Base-by-base conservation (phyloP, 78 protist genomes). In the Goniomonas avonlea region DNA sequence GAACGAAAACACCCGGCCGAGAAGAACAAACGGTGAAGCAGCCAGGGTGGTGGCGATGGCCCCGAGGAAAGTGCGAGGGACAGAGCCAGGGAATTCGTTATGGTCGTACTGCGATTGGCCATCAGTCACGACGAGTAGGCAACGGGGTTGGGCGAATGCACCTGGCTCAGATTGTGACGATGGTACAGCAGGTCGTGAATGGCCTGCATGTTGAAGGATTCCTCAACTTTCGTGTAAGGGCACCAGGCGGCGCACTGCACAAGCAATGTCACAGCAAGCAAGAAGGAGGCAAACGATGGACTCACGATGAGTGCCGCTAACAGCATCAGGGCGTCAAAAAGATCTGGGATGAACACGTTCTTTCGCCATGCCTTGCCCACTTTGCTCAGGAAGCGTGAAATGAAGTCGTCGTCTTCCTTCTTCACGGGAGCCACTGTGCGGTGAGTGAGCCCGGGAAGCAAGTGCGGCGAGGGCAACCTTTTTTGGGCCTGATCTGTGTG, bases 61-160 rank as follows among this genome's bases (percentile, higher is more conserved):
- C 17, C 95, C 96, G 17, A 86, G 25, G 48, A 93, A 95, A 1
- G 95, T 86, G 25, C 98, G 79, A 29, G 96, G 98, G 32, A 95
- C 92, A 0, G 91, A 95, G 34, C 98, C 98, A 0, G 93, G 90
- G 48, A 91, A 94, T 13, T 65, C 86, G 32, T 56, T 40, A 69
- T 94, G 95, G 68, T 94, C 98, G 68, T 87, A 94, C 41, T 34
- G 3, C 5, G 5, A 45, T n/a, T n/a, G n/a, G n/a, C n/a, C n/a
- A n/a, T n/a, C n/a, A n/a, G n/a, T n/a, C n/a, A n/a, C n/a, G n/a
- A n/a, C n/a, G n/a, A n/a, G n/a, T n/a, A n/a, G n/a, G n/a, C n/a
- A n/a, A n/a, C n/a, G n/a, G n/a, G n/a, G n/a, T n/a, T n/a, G n/a
- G n/a, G 27, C 21, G 25, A 20, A 23, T 50, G 18, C 37, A 71